A percentile compares a stretch with the other conserved stretches of the same genome.
phyloP scores from a whole-genome alignment of 1,139 yeast genomes.

The Candida mesenterica region DNA sequence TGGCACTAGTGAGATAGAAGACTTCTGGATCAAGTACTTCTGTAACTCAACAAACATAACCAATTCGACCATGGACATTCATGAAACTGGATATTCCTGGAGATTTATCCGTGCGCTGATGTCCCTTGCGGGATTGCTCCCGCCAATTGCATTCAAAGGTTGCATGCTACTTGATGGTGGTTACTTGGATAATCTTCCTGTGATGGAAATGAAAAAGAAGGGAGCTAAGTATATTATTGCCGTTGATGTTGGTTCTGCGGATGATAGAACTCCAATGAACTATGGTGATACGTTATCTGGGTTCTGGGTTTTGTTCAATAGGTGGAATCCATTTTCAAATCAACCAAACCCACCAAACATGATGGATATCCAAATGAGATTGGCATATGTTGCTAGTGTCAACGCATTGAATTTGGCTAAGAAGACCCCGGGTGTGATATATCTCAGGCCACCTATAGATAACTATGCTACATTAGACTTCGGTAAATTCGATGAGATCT shows the following conservation, averaged over 20 bases:
- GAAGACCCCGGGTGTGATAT: constrained; percentile 80
- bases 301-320: constrained; percentile 81
- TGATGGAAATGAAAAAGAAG: constrained; percentile 80
- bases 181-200: constrained; percentile 90
- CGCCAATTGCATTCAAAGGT: constrained; percentile 87
- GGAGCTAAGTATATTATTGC: constrained; percentile 91
- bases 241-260: constrained; percentile 96
- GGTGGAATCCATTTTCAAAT: constrained; percentile 86
- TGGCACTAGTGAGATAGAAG: constrained; percentile 91
- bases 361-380: constrained; percentile 91
- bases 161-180: constrained; percentile 96
- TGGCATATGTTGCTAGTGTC: constrained; percentile 94
- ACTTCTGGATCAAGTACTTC: constrained; percentile 87
- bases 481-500: constrained; percentile 87
- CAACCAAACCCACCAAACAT: constrained; percentile 90
- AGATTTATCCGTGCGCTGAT: constrained; percentile 92
- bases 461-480: constrained; percentile 89
- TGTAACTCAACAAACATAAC: constrained; percentile 96
- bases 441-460: constrained; percentile 92
- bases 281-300: constrained; percentile 95
- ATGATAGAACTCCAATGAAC: constrained; percentile 84
- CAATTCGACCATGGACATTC: constrained; percentile 92
- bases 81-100: constrained; percentile 92
- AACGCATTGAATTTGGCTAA: constrained; percentile 90
- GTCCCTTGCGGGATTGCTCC: constrained; percentile 92